These are phyloP conservation scores for Cymodocea nodosa DNA, from an alignment of 116 monocot genomes.

Conservation along the genomic window DNA sequence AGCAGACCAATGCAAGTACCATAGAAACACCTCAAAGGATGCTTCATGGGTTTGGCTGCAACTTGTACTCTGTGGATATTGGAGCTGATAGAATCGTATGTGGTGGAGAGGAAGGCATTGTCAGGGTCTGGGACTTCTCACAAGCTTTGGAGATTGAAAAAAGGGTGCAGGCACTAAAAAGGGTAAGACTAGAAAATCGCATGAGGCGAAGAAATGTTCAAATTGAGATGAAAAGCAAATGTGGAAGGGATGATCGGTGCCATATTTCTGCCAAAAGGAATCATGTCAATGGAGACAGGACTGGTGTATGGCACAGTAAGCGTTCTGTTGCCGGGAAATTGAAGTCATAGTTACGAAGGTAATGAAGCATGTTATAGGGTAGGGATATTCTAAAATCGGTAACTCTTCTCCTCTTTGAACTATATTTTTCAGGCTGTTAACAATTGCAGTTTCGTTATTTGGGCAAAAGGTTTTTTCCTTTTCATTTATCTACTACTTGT, in stretches of 20 bases:
- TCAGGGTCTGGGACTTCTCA: constrained; percentile 90
- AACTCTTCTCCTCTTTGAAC: too few relatives aligned
- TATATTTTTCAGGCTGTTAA: too few relatives aligned
- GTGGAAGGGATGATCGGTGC: constrained; percentile 43
- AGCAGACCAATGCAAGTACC: background rate
- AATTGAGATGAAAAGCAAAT: constrained; percentile 46
- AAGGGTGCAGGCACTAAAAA: constrained; percentile 44
- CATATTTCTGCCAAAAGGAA: constrained; percentile 42
- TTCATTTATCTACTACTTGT: too few relatives aligned
- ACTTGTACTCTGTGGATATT: constrained; percentile 54
- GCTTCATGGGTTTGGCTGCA: constrained; percentile 62
- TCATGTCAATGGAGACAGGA: constrained; percentile 36
- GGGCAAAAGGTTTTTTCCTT: too few relatives aligned
- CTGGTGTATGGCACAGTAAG: constrained; percentile 52
- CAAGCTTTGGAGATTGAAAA: constrained; percentile 77
- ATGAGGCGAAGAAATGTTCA: constrained; percentile 74
- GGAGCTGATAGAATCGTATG: constrained; percentile 77
- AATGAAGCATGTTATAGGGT: too few relatives aligned
- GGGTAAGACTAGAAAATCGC: constrained; percentile 51
- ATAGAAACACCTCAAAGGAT: constrained; percentile 85
- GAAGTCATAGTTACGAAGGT: constrained; percentile 21
- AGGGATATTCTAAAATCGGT: too few relatives aligned
- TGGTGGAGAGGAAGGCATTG: constrained; percentile 73
- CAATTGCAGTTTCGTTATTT: too few relatives aligned
- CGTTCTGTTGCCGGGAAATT: constrained; percentile 34